Evolutionary conservation across 2,329 filamentous ascomycete species (phyloP), one percentile per base, ranked within the genome.

Genomic region (Colletotrichum euphorbiae): DNA sequence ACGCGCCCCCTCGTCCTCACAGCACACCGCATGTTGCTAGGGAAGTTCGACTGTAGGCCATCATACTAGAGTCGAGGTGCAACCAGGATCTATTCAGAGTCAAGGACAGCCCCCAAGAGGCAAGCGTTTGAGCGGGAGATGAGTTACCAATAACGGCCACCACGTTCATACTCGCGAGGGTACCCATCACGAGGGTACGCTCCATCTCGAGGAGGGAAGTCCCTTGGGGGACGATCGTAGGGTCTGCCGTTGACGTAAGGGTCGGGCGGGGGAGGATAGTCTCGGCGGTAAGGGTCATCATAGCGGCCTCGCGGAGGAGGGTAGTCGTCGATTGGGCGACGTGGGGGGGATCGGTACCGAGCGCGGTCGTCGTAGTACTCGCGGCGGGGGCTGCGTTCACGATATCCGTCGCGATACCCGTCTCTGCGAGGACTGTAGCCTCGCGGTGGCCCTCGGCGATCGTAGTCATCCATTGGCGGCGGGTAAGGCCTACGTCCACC

Each of bases 351-450:
- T 66, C 93, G 91, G 75, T 94, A 94, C 56, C 91, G 88, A 74
- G 92, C 89, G 76, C 91, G 89, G 71, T 95, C 93, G 52, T 93
- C 91, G 80, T 98, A 97, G 81, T 97, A 97, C 69, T 95, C 92
- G 73, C 93, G 91, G 69, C 91, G 91, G 65, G 91, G 91, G 75
- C 93, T 95, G 74, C 94, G 90, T 76, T 97, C 93, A 77, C 95
- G 94, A 80, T 97, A 97, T 71, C 92, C 90, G 70, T 92, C 90
- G 56, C 86, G 88, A 72, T 85, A 86, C 19, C 79, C 84, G 15
- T 84, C 84, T 19, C 92, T 89, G 71, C 91, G 91, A 70, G 94
- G 94, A 79, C 92, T 97, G 79, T 97, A 97, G 69, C 91, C 93
- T 73, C 93, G 89, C 67, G 89, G 89, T 69, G 93, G 91, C 3